phyloP scores from a whole-genome alignment of 2,329 filamentous ascomycete genomes.

The Colletotrichum sp. region DNA sequence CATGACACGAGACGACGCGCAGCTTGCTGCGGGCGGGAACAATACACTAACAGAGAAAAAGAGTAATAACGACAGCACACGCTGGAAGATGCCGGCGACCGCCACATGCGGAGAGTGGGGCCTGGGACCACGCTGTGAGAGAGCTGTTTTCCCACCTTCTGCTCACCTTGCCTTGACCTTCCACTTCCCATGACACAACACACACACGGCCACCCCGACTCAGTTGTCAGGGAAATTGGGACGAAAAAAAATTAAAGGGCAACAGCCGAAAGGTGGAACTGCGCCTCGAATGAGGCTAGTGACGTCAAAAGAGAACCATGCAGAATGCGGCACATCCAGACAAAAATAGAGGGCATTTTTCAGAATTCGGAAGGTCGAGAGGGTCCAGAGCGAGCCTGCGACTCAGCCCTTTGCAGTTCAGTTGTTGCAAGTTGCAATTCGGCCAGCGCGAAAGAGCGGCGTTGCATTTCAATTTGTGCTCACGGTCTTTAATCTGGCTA shows the following conservation, averaged over 20 bases:
- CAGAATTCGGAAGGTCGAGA: not conserved
- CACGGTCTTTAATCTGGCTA: not conserved
- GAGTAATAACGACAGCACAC: not conserved
- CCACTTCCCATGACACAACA: not conserved
- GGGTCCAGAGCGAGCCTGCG: not conserved
- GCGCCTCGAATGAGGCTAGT: not conserved
- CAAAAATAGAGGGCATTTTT: slow-evolving; percentile 4
- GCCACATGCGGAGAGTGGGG: slow-evolving; percentile 11
- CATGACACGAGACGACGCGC: not conserved
- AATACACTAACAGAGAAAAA: not conserved
- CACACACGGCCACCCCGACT: slow-evolving; percentile 9
- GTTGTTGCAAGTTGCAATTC: not conserved
- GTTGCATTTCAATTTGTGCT: not conserved
- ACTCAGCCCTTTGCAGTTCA: not conserved
- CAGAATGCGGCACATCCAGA: not conserved
- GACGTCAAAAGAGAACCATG: not conserved
- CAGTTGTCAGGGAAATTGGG: not conserved
- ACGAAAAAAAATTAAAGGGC: not conserved
- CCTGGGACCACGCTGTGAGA: not conserved
- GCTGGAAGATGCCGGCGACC: slow-evolving; percentile 9
- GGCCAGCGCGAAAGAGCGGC: not conserved
- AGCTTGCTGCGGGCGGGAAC: not conserved
- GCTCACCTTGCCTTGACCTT: not conserved
- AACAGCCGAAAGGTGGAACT: not conserved
- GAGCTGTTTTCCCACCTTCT: not conserved